phyloP scores from a whole-genome alignment of 78 protist genomes.

The Corallochytrium limacisporum region DNA sequence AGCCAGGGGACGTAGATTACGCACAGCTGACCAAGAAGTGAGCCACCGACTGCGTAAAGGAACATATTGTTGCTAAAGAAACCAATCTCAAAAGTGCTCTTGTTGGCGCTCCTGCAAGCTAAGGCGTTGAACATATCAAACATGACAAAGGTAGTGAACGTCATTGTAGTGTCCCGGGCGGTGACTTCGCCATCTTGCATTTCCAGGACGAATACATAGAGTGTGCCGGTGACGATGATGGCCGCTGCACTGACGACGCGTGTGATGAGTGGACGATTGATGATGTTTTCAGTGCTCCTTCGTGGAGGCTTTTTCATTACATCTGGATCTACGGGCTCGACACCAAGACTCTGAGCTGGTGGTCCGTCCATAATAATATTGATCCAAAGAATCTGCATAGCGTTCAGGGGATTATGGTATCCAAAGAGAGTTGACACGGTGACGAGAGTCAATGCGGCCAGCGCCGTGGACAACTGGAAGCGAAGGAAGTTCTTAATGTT shows the following conservation, averaged over 20 bases:
- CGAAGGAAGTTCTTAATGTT: slow-evolving; percentile 26
- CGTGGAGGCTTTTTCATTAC: slow-evolving; percentile 31
- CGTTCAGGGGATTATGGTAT: slow-evolving; percentile 6
- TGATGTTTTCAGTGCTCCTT: neutral
- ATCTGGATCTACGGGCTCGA: slow-evolving; percentile 47
- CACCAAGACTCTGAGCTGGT: slow-evolving; percentile 62
- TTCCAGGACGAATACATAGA: neutral
- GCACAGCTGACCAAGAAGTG: slow-evolving; percentile 21
- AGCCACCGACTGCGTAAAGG: slow-evolving; percentile 24
- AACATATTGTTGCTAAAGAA: slow-evolving; percentile 15
- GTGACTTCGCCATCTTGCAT: neutral
- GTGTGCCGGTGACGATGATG: slow-evolving; percentile 10
- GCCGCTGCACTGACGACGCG: slow-evolving; percentile 19
- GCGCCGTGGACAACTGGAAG: neutral
- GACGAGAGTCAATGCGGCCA: slow-evolving; percentile 2
- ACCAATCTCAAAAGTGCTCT: slow-evolving; percentile 11
- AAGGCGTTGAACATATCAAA: slow-evolving; percentile 53
- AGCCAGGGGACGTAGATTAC: slow-evolving; percentile 28
- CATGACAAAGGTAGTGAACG: slow-evolving; percentile 40
- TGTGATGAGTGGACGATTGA: neutral
- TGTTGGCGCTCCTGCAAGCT: slow-evolving; percentile 8
- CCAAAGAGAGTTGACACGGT: neutral
- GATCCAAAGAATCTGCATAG: slow-evolving; percentile 63
- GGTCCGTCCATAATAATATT: slow-evolving; percentile 69
- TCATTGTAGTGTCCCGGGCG: slow-evolving; percentile 29